phyloP scores from a whole-genome alignment of 164 flowering plant species.

The Litsea cubeba region DNA sequence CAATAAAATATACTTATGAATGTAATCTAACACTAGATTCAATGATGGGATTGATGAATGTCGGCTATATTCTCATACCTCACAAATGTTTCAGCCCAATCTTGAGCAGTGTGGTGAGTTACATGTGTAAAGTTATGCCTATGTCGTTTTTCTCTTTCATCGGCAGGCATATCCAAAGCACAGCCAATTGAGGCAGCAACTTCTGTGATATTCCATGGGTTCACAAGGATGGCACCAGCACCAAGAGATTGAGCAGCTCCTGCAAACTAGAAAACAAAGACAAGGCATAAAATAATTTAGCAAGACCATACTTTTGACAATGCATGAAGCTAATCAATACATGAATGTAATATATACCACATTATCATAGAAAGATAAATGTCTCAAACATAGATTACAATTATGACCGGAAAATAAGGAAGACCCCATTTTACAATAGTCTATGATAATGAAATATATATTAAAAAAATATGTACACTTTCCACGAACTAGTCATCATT shows the following conservation, averaged over 20 bases:
- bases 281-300: constrained; percentile 5
- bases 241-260: constrained; percentile 99
- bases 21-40: neutral
- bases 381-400: neutral
- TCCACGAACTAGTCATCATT: neutral
- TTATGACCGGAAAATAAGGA: neutral
- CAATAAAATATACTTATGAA: neutral
- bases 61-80: constrained; percentile 37
- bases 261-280: constrained; percentile 61
- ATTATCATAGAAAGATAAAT: neutral
- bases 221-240: constrained; percentile 94
- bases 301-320: neutral
- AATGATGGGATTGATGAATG: neutral
- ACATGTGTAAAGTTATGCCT: constrained; percentile 74
- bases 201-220: constrained; percentile 96
- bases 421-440: neutral
- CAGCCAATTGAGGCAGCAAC: constrained; percentile 70
- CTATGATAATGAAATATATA: neutral
- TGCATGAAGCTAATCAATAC: neutral
- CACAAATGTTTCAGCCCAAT: constrained; percentile 97
- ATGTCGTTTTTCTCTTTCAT: constrained; percentile 83
- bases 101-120: constrained; percentile 84
- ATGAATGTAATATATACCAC: neutral
- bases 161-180: constrained; percentile 68
- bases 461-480: neutral